Base-by-base conservation (phyloP, 768 basidiomycete species). In the Boletales sp. region DNA sequence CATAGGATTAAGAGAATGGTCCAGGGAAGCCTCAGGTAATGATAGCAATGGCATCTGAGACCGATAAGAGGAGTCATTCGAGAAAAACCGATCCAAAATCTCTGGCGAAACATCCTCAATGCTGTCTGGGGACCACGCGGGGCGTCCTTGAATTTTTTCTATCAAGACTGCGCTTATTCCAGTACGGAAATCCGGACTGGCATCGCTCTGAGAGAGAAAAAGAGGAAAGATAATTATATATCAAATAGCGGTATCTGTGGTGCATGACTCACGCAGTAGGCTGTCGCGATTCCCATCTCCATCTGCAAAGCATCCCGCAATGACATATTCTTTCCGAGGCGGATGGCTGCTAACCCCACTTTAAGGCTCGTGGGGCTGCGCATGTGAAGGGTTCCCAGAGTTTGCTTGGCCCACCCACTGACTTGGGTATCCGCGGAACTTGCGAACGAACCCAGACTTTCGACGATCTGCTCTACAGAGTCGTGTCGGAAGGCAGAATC, bases 301-400 rank as follows among this genome's bases (percentile, higher is more conserved):
- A 88, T 91, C 56, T 86, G 72, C 52, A 98, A 72, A 1, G 81
- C 82, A 50, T 87, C 75, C 6, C 75, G 72, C 36, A 98, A 73
- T 2, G 76, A 64, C 74, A 84, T 68, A 2, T 70, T 69, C 58
- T 74, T 80, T n/a, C 91, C 94, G 51, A 72, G 72, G 41, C 87
- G 82, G 48, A 94, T 79, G 1, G 90, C 89, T 58, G 78, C 72
- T 18, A 98, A 74, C n/a, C 94, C 81, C 33, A 98, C 87, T 65
- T 90, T 90, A 57, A 97, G 76, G 58, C 92, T 94, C 1, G 94
- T 96, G 11, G 95, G 95, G 69, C 93, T 94, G 37, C 91, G 81
- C 57, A 78, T 56, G 36, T 80, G 72, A 50, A 99, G 70, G 31
- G 72, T 71, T 13, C 73, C 70, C 50, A 89, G 67, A 4, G 93